Evolutionary conservation across 768 basidiomycete species (phyloP).

Genomic region (Russula dissimulans): DNA sequence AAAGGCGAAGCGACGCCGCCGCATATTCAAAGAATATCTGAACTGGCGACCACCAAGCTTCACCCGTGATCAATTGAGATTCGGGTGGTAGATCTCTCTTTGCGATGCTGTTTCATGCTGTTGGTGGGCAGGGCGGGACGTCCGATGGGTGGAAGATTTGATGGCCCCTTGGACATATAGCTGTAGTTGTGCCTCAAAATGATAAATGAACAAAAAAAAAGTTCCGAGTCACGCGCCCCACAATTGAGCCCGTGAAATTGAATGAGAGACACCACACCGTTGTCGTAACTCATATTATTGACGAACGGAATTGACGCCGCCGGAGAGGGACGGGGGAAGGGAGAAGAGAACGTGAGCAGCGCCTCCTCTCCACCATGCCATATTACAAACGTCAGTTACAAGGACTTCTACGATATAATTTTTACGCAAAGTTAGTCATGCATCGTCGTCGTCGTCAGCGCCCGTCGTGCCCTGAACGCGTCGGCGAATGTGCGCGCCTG

Average conservation of each 20-base stretch:
- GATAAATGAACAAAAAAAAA: not conserved
- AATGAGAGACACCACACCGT: not conserved
- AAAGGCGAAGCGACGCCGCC: slow-evolving; percentile 63
- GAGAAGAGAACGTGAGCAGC: not conserved
- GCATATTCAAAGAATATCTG: slow-evolving; percentile 72
- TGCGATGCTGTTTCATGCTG: slow-evolving; percentile 15
- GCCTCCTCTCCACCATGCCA: not conserved
- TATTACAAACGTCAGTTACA: not conserved
- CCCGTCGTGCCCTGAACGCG: slow-evolving; percentile 6
- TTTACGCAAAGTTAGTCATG: not conserved
- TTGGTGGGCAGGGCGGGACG: slow-evolving; percentile 1
- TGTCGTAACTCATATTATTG: not conserved
- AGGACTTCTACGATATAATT: not conserved
- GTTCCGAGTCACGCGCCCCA: not conserved
- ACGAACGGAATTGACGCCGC: too few relatives aligned
- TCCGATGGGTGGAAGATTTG: not conserved
- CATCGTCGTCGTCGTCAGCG: not conserved
- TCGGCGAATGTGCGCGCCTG: slow-evolving; percentile 11
- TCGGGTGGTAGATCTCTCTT: slow-evolving; percentile 35
- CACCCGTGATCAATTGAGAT: slow-evolving; percentile 81
- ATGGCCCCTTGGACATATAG: not conserved
- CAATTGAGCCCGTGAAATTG: not conserved
- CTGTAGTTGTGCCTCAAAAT: slow-evolving; percentile 8
- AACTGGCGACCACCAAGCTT: slow-evolving; percentile 96
- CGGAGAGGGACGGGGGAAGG: not conserved